Evolutionary conservation across 2,329 filamentous ascomycete species (phyloP), one percentile per base, ranked within the genome.

Genomic region (Canariomyces notabilis): DNA sequence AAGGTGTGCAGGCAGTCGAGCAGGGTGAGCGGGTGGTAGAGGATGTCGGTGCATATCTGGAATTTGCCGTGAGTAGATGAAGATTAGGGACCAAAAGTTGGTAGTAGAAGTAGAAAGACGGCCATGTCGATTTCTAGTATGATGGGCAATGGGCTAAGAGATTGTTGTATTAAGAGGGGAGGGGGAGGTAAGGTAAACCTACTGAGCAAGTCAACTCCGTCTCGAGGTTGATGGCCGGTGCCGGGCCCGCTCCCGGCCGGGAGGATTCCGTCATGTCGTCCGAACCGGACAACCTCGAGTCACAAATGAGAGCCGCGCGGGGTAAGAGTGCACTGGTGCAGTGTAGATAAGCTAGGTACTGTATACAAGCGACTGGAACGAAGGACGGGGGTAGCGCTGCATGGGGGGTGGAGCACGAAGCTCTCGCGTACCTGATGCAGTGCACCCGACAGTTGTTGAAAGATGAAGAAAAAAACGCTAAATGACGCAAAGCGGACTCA

Each of bases 1-100:
- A 94, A 98, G 37, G 91, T 96, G 69, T 95, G 89, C 36, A 95
- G 79, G 64, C 89, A 95, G 72, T 95, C 88, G 65, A 95, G 86
- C 40, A 95, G 81, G 21, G 89, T 95, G 54, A 95, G 77, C 26
- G 90, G 89, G 65, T 94, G 87, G 69, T 89, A 94, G 53, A 95
- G 82, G 55, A 95, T 79, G 67, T 97, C 93, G 58, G 91, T 95
- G 74, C 93, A 98, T 61, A 98, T 98, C 90, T 96, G 57, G 37
- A 5, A n/a, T n/a, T n/a, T n/a, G n/a, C n/a, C n/a, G n/a, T n/a
- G n/a, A n/a, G n/a, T n/a, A n/a, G n/a, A n/a, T n/a, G n/a, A n/a
- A n/a, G n/a, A n/a, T n/a, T n/a, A n/a, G n/a, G n/a, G n/a, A n/a
- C n/a, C n/a, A n/a, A n/a, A n/a, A n/a, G n/a, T n/a, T n/a, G n/a